Evolutionary conservation across 2,329 filamentous ascomycete species (phyloP), one percentile per base, ranked within the genome.

Genomic region (Alternaria gaisen): DNA sequence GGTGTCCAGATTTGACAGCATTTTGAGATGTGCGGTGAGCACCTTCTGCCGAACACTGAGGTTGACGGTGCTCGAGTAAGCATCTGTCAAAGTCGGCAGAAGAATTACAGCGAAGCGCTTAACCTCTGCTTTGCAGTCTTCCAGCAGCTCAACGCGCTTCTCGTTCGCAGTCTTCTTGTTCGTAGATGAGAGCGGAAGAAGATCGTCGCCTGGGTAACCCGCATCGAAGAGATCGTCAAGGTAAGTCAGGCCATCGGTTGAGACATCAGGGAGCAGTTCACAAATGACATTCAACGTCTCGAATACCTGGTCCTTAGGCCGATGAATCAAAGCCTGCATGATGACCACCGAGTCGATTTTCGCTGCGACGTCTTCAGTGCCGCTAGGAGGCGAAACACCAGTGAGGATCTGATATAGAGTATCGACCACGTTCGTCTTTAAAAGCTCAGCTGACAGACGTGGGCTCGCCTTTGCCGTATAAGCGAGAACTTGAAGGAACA

Each of bases 251-350:
- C 82, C 81, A 53, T 86, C 83, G 51, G 84, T 85, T 12, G 90
- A 89, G 16, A 94, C 83, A 51, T 87, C 89, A 1, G 94, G 94
- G 36, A 99, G 85, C 30, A 99, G 84, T 80, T 99, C 95, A 81
- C 95, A 97, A 66, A 99, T 93, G 65, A 99, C 93, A 76, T 98
- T 98, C 65, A 99, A 86, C 1, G 96, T 97, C 82, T 99, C 95
- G 69, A 94, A 95, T 18, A 99, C 92, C 79, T 99, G 95, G 69
- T 99, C 96, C 58, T 94, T 90, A 7, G 95, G 95, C 41, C 94
- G 90, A 75, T 98, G 95, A 53, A 99, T 97, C 65, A 99, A 85
- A 38, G 96, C 93, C 81, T 99, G 95, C 96, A 99, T 99, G 72
- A 99, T 95, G 46, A 99, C 88, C 56, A 98, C 94, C 74, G 93